phyloP scores from a whole-genome alignment of 2,329 filamentous ascomycete genomes.

The Paecilomyces niveus region DNA sequence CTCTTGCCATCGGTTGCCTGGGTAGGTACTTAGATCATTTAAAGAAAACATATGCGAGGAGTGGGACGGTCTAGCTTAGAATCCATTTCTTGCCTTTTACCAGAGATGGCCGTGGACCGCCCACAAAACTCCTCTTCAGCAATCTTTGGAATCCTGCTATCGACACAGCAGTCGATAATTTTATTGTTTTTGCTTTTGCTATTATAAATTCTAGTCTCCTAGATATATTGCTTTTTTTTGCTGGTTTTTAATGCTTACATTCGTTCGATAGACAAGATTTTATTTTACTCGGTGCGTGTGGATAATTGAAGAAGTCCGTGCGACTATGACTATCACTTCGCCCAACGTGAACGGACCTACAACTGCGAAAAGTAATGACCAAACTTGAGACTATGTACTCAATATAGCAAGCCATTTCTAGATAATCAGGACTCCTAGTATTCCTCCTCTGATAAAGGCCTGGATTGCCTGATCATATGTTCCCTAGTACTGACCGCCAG shows the following conservation, averaged over 20 bases:
- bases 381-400: too few relatives aligned
- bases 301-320: not conserved
- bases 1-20: not conserved
- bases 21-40: conserved; percentile 7
- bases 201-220: conserved; percentile 13
- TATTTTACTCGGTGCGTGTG: not conserved
- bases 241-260: not conserved
- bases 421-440: too few relatives aligned
- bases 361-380: too few relatives aligned
- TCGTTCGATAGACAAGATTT: not conserved
- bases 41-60: conserved; percentile 35
- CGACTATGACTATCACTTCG: not conserved
- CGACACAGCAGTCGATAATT: conserved; percentile 40
- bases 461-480: too few relatives aligned
- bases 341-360: not conserved
- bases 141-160: conserved; percentile 50
- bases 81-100: conserved; percentile 75
- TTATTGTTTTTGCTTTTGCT: conserved; percentile 21
- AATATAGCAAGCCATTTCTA: too few relatives aligned
- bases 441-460: too few relatives aligned
- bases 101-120: conserved; percentile 67
- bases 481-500: too few relatives aligned
- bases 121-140: conserved; percentile 50
- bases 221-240: not conserved
- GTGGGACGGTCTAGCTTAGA: conserved; percentile 63